Percentiles rank a stretch among this genome's conserved stretches.
These are phyloP conservation scores for Thinopyrum elongatum DNA, from an alignment of 176 grass and related monocot species.

Conservation along the genomic window DNA sequence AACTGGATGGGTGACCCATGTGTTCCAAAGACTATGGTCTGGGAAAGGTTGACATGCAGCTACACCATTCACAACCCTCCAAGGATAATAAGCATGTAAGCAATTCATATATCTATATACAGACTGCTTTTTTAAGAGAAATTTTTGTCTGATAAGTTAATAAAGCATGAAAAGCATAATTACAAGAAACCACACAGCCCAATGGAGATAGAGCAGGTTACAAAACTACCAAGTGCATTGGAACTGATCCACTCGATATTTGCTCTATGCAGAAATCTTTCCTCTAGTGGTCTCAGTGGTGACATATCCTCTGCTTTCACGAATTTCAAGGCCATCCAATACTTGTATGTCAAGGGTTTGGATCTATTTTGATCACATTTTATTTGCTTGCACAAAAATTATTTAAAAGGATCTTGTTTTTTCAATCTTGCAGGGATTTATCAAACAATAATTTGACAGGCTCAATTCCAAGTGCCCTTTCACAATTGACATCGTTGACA, in stretches of 20 bases:
- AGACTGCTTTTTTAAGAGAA: too few species aligned
- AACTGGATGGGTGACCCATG: conserved; percentile 74
- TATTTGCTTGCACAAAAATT: background rate
- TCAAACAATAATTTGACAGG: conserved; percentile 68
- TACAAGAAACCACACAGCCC: too few species aligned
- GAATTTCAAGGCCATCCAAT: conserved; percentile 34
- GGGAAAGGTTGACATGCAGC: conserved; percentile 64
- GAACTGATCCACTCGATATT: background rate
- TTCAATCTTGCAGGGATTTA: conserved; percentile 45
- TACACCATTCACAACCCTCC: conserved; percentile 31
- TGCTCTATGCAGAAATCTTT: conserved; percentile 41
- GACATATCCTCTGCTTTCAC: conserved; percentile 41
- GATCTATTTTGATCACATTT: background rate
- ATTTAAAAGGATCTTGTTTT: background rate
- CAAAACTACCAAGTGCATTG: background rate
- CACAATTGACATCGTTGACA: conserved; percentile 31
- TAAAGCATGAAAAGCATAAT: too few species aligned
- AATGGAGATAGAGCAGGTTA: background rate
- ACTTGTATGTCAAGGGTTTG: conserved; percentile 31
- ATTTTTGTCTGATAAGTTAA: too few species aligned
- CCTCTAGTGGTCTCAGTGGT: conserved; percentile 40
- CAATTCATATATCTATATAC: background rate
- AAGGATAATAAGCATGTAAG: conserved; percentile 51
- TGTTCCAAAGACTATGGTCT: conserved; percentile 37
- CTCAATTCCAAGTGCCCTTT: conserved; percentile 44